A percentile compares a stretch with the other conserved stretches of the same genome.
phyloP scores from a whole-genome alignment of 768 basidiomycete genomes.

The Gymnopilus junonius region DNA sequence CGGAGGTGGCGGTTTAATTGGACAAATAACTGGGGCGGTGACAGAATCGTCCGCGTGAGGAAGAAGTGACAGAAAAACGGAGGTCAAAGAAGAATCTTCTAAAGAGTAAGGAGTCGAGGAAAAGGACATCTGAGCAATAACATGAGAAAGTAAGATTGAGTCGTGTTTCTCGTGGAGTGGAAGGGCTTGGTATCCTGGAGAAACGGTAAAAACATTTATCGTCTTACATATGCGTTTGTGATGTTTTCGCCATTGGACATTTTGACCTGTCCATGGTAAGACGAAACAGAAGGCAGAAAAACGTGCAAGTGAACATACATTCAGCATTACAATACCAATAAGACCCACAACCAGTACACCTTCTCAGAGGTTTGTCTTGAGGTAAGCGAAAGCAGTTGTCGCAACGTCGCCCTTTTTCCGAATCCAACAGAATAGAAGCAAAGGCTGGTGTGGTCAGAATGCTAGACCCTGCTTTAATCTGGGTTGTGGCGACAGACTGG shows the following conservation, averaged over 20 bases:
- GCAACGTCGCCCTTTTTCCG: constrained; percentile 68
- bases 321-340: constrained; percentile 74
- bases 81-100: constrained; percentile 10
- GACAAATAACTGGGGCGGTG: constrained; percentile 34
- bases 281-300: constrained; percentile 6
- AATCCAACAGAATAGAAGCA: constrained; percentile 50
- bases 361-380: constrained; percentile 41
- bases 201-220: constrained; percentile 50
- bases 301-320: constrained; percentile 48
- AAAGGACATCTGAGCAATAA: constrained; percentile 48
- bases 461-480: constrained; percentile 48
- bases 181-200: constrained; percentile 51
- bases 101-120: constrained; percentile 21
- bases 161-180: constrained; percentile 60
- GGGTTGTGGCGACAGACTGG: constrained; percentile 47
- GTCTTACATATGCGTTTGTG: constrained; percentile 75
- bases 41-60: constrained; percentile 39
- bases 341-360: constrained; percentile 67
- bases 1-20: constrained; percentile 31
- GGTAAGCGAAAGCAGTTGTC: constrained; percentile 59
- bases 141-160: constrained; percentile 65
- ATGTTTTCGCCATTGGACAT: constrained; percentile 63
- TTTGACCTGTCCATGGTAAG: constrained; percentile 56
- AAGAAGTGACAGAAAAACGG: constrained; percentile 25
- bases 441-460: constrained; percentile 53